phyloP scores from a whole-genome alignment of 2,329 filamentous ascomycete species.

The Botrytis pseudocinerea region DNA sequence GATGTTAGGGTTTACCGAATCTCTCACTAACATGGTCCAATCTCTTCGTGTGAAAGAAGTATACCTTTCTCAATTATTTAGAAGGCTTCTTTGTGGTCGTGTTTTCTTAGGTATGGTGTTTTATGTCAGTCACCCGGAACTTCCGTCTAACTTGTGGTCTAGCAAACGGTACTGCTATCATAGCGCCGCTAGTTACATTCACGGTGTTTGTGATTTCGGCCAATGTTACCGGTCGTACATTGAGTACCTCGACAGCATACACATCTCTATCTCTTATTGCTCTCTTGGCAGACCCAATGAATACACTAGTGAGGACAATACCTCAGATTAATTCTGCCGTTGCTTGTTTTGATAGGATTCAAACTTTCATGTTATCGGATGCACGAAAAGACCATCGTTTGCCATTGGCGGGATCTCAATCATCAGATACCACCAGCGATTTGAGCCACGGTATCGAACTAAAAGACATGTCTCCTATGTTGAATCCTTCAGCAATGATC shows the following conservation, averaged over 20 bases:
- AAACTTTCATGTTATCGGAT: slow-evolving; percentile 41
- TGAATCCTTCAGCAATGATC: slow-evolving; percentile 27
- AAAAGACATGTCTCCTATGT: slow-evolving; percentile 3
- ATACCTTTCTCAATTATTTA: slow-evolving; percentile 43
- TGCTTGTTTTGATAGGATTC: slow-evolving; percentile 46
- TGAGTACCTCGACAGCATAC: slow-evolving; percentile 42
- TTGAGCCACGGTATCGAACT: slow-evolving; percentile 25
- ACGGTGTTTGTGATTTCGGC: slow-evolving; percentile 42
- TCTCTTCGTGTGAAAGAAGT: slow-evolving; percentile 44
- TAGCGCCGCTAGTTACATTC: slow-evolving; percentile 46
- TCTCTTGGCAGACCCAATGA: slow-evolving; percentile 45
- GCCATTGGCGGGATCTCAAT: slow-evolving; percentile 21
- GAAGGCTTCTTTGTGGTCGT: slow-evolving; percentile 40
- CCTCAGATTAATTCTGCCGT: slow-evolving; percentile 44
- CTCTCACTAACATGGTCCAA: slow-evolving; percentile 41
- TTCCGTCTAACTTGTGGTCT: neutral
- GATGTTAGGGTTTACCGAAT: slow-evolving; percentile 42
- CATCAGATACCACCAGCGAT: neutral
- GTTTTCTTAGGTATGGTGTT: slow-evolving; percentile 29
- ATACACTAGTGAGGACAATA: slow-evolving; percentile 44
- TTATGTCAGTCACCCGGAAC: neutral
- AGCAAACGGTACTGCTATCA: slow-evolving; percentile 34
- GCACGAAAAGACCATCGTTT: slow-evolving; percentile 32
- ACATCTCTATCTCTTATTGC: slow-evolving; percentile 47
- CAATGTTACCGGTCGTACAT: slow-evolving; percentile 36